Percentiles rank a stretch among this genome's conserved stretches.
These are phyloP conservation scores for Candida andamanensis DNA, from an alignment of 805 yeast species.

Conservation along the genomic window DNA sequence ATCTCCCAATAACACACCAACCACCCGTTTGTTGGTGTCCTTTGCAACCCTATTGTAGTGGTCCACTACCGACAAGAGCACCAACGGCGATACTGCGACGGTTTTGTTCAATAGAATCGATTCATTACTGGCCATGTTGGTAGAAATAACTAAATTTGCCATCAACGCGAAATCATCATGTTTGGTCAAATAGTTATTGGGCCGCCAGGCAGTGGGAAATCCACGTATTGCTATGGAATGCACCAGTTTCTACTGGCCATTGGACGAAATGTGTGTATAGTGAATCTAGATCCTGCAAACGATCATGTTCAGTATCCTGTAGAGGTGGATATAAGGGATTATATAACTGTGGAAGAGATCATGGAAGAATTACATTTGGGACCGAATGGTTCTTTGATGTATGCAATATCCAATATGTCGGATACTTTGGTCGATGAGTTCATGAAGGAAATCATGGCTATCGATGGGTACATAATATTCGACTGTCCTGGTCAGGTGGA, in stretches of 20 bases:
- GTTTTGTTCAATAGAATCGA: constrained; percentile 41
- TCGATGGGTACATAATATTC: constrained; percentile 68
- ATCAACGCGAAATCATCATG: constrained; percentile 17
- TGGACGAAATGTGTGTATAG: constrained; percentile 79
- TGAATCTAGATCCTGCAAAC: constrained; percentile 92
- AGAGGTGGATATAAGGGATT: constrained; percentile 74
- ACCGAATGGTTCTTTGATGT: constrained; percentile 88
- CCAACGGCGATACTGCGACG: constrained; percentile 94
- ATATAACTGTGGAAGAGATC: constrained; percentile 67
- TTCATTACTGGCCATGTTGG: constrained; percentile 23
- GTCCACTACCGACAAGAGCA: constrained; percentile 88
- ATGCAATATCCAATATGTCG: constrained; percentile 70
- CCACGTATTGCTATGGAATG: constrained; percentile 92
- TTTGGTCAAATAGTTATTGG: constrained; percentile 94
- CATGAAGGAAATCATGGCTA: constrained; percentile 68
- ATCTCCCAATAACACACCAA: constrained; percentile 93
- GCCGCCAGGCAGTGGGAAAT: constrained; percentile 97
- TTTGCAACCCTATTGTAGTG: constrained; percentile 87
- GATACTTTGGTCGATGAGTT: constrained; percentile 94
- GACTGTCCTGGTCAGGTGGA: constrained; percentile 97
- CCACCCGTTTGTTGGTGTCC: constrained; percentile 69
- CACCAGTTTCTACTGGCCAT: constrained; percentile 89
- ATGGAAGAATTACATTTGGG: constrained; percentile 72
- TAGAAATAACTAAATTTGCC: constrained; percentile 3
- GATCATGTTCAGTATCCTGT: constrained; percentile 60